phyloP scores from a whole-genome alignment of 495 filamentous ascomycete genomes.

The Achaetomiella virescens region DNA sequence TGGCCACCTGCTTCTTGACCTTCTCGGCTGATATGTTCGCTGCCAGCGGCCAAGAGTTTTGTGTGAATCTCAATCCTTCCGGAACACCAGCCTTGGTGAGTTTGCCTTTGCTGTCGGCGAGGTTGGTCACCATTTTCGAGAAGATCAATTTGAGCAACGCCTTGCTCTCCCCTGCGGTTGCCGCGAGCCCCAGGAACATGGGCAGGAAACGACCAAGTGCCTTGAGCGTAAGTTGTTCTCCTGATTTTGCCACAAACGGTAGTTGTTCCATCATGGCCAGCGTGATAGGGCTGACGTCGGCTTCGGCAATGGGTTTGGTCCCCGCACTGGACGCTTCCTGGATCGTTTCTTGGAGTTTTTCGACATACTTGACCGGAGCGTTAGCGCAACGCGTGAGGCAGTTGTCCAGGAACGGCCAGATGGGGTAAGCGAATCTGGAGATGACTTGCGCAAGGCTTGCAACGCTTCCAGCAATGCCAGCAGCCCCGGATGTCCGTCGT shows the following conservation, averaged over 20 bases:
- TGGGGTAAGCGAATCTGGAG: slow-evolving; percentile 4
- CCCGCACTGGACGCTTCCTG: slow-evolving; percentile 16
- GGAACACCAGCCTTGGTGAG: slow-evolving; percentile 15
- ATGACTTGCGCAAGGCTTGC: slow-evolving; percentile 14
- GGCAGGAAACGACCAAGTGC: slow-evolving; percentile 52
- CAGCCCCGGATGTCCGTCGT: slow-evolving; percentile 40
- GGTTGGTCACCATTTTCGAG: slow-evolving; percentile 23
- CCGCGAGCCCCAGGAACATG: slow-evolving; percentile 47
- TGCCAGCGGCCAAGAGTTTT: slow-evolving; percentile 11
- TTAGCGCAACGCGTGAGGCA: slow-evolving; percentile 64
- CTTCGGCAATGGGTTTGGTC: neutral
- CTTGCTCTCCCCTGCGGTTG: slow-evolving; percentile 34
- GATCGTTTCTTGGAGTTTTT: slow-evolving; percentile 39
- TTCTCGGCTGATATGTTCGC: neutral
- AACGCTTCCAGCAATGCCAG: slow-evolving; percentile 50
- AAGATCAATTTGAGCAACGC: slow-evolving; percentile 33
- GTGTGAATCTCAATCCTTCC: slow-evolving; percentile 8
- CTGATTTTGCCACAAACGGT: slow-evolving; percentile 55
- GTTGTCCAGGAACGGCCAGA: slow-evolving; percentile 71
- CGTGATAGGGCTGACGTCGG: slow-evolving; percentile 45
- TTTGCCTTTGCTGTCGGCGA: slow-evolving; percentile 16
- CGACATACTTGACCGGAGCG: slow-evolving; percentile 69
- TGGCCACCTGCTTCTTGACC: neutral
- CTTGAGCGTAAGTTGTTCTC: slow-evolving; percentile 31
- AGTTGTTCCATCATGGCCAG: slow-evolving; percentile 70